Evolutionary conservation across 805 yeast species (phyloP), one percentile per base, ranked within the genome.

Genomic region (Candida anglica): DNA sequence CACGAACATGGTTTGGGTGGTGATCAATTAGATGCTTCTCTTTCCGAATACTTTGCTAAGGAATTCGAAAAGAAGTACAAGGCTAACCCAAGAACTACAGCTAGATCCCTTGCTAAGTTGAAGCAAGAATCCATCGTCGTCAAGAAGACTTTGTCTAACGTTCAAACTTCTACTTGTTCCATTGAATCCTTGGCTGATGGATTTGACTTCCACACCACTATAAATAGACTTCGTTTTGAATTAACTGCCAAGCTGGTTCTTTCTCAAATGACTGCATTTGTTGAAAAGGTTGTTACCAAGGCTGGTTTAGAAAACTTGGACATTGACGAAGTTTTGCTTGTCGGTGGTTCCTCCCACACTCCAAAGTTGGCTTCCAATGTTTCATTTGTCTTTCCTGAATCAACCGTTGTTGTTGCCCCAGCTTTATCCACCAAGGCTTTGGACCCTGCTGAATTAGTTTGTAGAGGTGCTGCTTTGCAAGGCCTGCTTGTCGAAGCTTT

Each of bases 401-500:
- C 81, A 30, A 80, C 87, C 36, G 74, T 68, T 34, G 73, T 89
- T 35, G 69, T 79, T 41, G 80, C 97, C 17, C 95, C 98, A 45
- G 66, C 82, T 22, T 53, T 72, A 41, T 91, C 86, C 58, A 48
- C 84, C 41, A 87, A 86, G 64, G 85, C 93, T 37, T 57, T 80
- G 41, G 77, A 86, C 65, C 97, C 98, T 40, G 81, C 86, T 54
- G 98, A 93, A 69, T 73, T 88, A 53, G 71, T 83, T 44, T 81
- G 95, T 44, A 81, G 94, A 55, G 98, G 98, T 66, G 94, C 96
- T 39, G 96, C 98, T 43, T 75, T 91, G 58, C 98, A 93, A 73
- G 98, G 96, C 33, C 79, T 95, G 24, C 71, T 91, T 51, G 69
- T 83, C 43, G 91, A 83, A 52, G 69, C 78, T 38, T 94, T 86